Conservation (phyloP, 495 filamentous ascomycete species). For the Friedmanniomyces endolithicus region DNA sequence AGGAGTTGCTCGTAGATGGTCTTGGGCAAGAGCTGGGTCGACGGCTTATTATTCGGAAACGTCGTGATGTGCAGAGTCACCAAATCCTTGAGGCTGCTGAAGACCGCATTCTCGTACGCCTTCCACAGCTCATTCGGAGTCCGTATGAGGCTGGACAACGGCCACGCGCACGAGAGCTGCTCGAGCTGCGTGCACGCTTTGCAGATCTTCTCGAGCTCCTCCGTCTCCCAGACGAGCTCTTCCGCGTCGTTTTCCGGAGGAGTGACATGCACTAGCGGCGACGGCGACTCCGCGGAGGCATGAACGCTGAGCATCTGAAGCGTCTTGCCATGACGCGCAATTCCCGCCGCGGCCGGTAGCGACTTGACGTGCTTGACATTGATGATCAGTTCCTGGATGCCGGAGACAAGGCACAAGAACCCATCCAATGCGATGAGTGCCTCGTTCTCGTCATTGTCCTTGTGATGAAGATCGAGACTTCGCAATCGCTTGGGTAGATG, state of each 20-base stretch:
- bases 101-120: conserved; percentile 21
- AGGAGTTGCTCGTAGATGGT: conserved; percentile 29
- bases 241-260: conserved; percentile 18
- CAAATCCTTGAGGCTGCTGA: conserved; percentile 22
- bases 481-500: conserved; percentile 27
- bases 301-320: conserved; percentile 28
- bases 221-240: conserved; percentile 27
- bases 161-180: conserved; percentile 28
- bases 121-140: conserved; percentile 21
- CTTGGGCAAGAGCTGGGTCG: conserved; percentile 23
- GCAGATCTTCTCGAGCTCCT: conserved; percentile 27
- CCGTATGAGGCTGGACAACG: conserved; percentile 23
- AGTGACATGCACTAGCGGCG: conserved; percentile 5
- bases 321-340: conserved; percentile 28
- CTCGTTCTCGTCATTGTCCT: conserved; percentile 31
- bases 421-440: conserved; percentile 29
- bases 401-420: conserved; percentile 29
- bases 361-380: conserved; percentile 24
- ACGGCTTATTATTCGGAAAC: conserved; percentile 30
- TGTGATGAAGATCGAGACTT: conserved; percentile 27
- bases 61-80: conserved; percentile 31
- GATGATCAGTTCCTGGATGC: conserved; percentile 26
- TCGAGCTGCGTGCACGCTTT: conserved; percentile 26
- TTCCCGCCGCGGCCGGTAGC: conserved; percentile 26
- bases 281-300: background rate